phyloP scores from a whole-genome alignment of 495 filamentous ascomycete species.

The Hypoxylon rickii region DNA sequence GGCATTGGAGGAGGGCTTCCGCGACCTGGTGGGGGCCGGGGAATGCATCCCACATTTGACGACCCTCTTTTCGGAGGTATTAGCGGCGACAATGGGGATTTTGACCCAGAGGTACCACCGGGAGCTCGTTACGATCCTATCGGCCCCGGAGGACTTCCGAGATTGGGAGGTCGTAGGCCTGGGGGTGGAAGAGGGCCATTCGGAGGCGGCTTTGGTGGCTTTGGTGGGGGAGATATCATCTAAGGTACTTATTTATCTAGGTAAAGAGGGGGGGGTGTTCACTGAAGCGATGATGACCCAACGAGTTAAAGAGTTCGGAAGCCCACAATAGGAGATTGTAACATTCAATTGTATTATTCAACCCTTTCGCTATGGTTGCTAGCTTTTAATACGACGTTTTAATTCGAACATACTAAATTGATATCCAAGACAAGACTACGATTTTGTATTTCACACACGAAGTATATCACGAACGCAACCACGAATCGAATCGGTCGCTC shows the following conservation, averaged over 20 bases:
- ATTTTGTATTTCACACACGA: background rate
- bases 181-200: slow-evolving; percentile 39
- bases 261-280: too few species aligned
- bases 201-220: slow-evolving; percentile 41
- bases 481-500: too few species aligned
- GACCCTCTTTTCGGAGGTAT: slow-evolving; percentile 82
- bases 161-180: slow-evolving; percentile 44
- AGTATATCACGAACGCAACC: background rate
- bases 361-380: slow-evolving; percentile 3
- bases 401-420: slow-evolving; percentile 1
- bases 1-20: slow-evolving; percentile 53
- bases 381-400: background rate
- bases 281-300: too few species aligned
- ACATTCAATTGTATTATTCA: slow-evolving; percentile 7
- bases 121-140: slow-evolving; percentile 77
- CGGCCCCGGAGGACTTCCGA: slow-evolving; percentile 66
- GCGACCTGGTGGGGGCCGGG: slow-evolving; percentile 63
- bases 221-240: slow-evolving; percentile 49
- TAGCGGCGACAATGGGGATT: slow-evolving; percentile 50
- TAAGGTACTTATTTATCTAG: slow-evolving; percentile 17
- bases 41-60: slow-evolving; percentile 96
- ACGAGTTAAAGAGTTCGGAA: background rate
- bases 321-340: slow-evolving; percentile 8
- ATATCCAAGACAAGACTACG: background rate
- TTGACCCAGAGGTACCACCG: slow-evolving; percentile 61